phyloP scores from a whole-genome alignment of 805 yeast genomes.

The Saccharomyces kudriavzevii region DNA sequence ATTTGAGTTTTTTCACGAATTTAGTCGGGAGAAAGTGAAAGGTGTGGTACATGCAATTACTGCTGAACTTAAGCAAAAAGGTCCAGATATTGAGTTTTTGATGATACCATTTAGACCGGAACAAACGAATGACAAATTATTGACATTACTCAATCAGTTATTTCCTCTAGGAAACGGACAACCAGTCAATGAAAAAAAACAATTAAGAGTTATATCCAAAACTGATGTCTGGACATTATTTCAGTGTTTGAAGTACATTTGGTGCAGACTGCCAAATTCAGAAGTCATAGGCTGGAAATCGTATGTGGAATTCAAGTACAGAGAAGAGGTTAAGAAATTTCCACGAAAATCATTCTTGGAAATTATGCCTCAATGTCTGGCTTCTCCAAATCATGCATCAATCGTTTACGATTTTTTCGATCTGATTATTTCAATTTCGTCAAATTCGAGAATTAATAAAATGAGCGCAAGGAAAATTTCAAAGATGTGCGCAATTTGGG shows the following conservation, averaged over 20 bases:
- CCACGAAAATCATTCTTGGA: slow-evolving; percentile 70
- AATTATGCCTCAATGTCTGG: slow-evolving; percentile 75
- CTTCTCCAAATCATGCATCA: slow-evolving; percentile 81
- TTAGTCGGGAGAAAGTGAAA: slow-evolving; percentile 58
- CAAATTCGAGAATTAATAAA: slow-evolving; percentile 70
- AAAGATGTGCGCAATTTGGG: slow-evolving; percentile 84
- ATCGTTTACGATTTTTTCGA: slow-evolving; percentile 85
- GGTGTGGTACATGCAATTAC: slow-evolving; percentile 64
- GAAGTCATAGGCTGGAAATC: slow-evolving; percentile 84
- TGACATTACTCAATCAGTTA: slow-evolving; percentile 46
- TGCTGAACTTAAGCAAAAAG: slow-evolving; percentile 59
- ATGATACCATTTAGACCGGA: slow-evolving; percentile 73
- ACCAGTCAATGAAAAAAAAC: slow-evolving; percentile 38
- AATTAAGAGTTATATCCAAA: slow-evolving; percentile 35
- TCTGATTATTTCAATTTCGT: slow-evolving; percentile 63
- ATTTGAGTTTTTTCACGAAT: slow-evolving; percentile 36
- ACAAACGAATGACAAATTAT: slow-evolving; percentile 51
- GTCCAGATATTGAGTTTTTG: slow-evolving; percentile 63
- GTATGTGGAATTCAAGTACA: slow-evolving; percentile 57
- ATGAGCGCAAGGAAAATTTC: slow-evolving; percentile 74
- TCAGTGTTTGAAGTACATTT: slow-evolving; percentile 68
- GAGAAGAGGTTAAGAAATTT: slow-evolving; percentile 56
- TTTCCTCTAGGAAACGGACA: slow-evolving; percentile 49
- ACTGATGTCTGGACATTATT: slow-evolving; percentile 66
- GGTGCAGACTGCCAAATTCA: slow-evolving; percentile 77